These are phyloP conservation scores for Salix dunnii DNA, from an alignment of 345 rosid species.

Conservation along the genomic window DNA sequence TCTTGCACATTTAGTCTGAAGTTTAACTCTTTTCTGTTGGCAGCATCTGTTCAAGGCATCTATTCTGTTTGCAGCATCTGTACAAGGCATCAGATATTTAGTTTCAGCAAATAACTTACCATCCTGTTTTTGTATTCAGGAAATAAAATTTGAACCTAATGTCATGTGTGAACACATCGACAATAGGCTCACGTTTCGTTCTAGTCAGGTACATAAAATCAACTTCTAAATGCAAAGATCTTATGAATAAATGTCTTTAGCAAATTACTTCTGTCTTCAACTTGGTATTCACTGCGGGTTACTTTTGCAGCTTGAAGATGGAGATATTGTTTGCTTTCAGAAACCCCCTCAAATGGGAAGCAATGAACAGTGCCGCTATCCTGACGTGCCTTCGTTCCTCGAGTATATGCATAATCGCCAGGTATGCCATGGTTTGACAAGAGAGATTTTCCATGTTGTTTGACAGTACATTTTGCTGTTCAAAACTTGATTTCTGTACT, in stretches of 20 bases:
- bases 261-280: neutral
- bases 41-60: neutral
- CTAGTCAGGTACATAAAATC: constrained; percentile 57
- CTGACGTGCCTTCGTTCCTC: constrained; percentile 81
- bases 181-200: constrained; percentile 59
- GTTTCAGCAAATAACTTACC: neutral
- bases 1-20: constrained; percentile 3
- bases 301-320: constrained; percentile 75
- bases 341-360: constrained; percentile 47
- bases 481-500: neutral
- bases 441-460: neutral
- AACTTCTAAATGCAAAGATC: neutral
- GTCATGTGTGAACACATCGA: constrained; percentile 94
- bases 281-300: neutral
- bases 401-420: constrained; percentile 95
- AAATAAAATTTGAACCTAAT: constrained; percentile 86
- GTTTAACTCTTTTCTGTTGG: neutral
- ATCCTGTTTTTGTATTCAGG: constrained; percentile 43
- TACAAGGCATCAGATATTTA: neutral
- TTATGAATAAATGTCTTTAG: neutral
- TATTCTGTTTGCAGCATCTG: neutral
- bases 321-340: constrained; percentile 94
- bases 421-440: constrained; percentile 35
- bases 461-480: neutral
- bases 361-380: constrained; percentile 57